Evolutionary conservation across 2,329 filamentous ascomycete species (phyloP).

Genomic region (Fusarium graminum): DNA sequence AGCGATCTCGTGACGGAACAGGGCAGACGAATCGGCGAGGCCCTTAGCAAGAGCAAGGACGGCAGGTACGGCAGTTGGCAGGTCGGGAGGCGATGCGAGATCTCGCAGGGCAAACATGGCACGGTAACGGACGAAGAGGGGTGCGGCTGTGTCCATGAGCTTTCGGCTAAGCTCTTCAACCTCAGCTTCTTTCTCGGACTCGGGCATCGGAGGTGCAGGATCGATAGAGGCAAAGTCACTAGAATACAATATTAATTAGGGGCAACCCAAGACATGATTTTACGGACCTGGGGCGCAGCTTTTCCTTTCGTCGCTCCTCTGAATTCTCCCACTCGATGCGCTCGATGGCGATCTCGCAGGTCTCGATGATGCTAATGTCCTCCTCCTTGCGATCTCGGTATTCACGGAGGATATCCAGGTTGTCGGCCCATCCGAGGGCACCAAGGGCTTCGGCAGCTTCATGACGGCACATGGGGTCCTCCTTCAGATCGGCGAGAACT

Average conservation of each 20-base stretch:
- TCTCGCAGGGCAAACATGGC: slow-evolving; percentile 98
- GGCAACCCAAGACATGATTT: slow-evolving; percentile 35
- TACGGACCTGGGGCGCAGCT: slow-evolving; percentile 81
- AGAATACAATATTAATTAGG: slow-evolving; percentile 50
- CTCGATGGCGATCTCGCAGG: slow-evolving; percentile 95
- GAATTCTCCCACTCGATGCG: slow-evolving; percentile 94
- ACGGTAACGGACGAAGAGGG: slow-evolving; percentile 92
- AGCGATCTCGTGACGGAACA: slow-evolving; percentile 97
- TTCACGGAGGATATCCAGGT: slow-evolving; percentile 78
- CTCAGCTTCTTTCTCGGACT: slow-evolving; percentile 76
- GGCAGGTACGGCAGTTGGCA: slow-evolving; percentile 89
- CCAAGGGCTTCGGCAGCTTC: slow-evolving; percentile 96
- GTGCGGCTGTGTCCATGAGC: slow-evolving; percentile 81
- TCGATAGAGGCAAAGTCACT: slow-evolving; percentile 97
- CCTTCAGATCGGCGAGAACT: slow-evolving; percentile 81
- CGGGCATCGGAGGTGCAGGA: slow-evolving; percentile 88
- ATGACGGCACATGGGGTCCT: slow-evolving; percentile 95
- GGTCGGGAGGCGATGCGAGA: slow-evolving; percentile 90
- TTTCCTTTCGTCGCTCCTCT: slow-evolving; percentile 77
- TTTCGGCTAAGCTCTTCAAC: slow-evolving; percentile 81
- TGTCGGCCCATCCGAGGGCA: slow-evolving; percentile 81
- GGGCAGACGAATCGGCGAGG: slow-evolving; percentile 85
- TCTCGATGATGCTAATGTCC: slow-evolving; percentile 87
- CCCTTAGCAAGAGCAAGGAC: slow-evolving; percentile 88
- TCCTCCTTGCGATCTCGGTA: slow-evolving; percentile 83